Conservation (phyloP, 306 rosid species). For the Inga laurina region DNA sequence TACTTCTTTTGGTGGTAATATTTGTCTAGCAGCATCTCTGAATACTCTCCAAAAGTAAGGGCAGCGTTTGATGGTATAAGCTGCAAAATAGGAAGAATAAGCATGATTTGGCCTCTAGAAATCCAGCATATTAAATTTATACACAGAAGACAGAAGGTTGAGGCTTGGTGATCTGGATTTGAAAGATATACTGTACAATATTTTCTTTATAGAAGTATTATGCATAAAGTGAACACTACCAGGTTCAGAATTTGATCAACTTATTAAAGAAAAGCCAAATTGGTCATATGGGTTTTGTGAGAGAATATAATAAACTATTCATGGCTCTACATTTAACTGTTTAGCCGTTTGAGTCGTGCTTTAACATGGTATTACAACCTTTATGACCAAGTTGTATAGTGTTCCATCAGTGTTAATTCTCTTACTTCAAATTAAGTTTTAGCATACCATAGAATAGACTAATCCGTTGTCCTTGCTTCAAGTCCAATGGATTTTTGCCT, state of each 20-base stretch:
- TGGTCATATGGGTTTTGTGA: neutral
- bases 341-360: neutral
- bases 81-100: conserved; percentile 42
- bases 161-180: neutral
- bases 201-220: neutral
- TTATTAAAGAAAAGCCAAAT: neutral
- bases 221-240: neutral
- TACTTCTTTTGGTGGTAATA: conserved; percentile 64
- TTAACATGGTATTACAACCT: neutral
- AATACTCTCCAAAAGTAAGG: conserved; percentile 88
- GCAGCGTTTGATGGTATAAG: conserved; percentile 62
- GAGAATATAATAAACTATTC: neutral
- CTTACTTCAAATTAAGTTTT: neutral
- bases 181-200: neutral
- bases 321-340: neutral
- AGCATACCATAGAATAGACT: neutral
- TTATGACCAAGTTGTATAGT: neutral
- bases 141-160: neutral
- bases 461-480: neutral
- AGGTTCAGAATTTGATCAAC: conserved; percentile 5
- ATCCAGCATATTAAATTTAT: neutral
- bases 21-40: conserved; percentile 85
- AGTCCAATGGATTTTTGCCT: neutral
- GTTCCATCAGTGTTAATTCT: neutral
- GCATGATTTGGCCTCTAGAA: conserved; percentile 5